phyloP scores from a whole-genome alignment of 331 rosid genomes.

The Rosa hybrid region DNA sequence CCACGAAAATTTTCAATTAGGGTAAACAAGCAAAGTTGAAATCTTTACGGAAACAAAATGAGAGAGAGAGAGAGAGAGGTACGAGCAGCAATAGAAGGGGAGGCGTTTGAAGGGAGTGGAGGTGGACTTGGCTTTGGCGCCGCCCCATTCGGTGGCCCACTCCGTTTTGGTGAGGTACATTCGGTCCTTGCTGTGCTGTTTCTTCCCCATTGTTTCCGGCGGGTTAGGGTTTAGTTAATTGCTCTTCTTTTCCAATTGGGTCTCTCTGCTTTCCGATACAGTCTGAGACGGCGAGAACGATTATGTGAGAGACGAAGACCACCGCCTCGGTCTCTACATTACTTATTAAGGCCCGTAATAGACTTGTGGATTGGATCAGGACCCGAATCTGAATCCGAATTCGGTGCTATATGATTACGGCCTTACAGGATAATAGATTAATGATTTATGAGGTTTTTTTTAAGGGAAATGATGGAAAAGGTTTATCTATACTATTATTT shows the following conservation, averaged over 20 bases:
- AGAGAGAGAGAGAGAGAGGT: constrained; percentile 18
- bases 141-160: constrained; percentile 99
- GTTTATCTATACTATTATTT: no score
- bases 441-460: no score
- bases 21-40: neutral
- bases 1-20: neutral
- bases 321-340: neutral
- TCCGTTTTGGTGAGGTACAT: constrained; percentile 87
- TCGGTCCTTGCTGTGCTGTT: constrained; percentile 97
- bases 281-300: neutral
- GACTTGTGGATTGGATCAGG: neutral
- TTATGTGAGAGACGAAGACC: neutral
- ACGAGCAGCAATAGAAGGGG: constrained; percentile 98
- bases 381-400: neutral
- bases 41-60: neutral
- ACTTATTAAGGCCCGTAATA: neutral
- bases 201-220: constrained; percentile 71
- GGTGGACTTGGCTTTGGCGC: constrained; percentile 75
- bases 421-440: no score
- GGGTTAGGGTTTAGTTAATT: neutral
- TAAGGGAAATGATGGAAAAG: no score
- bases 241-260: neutral
- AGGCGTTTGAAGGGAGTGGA: constrained; percentile 80
- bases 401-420: no score
- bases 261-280: neutral